Evolutionary conservation across 768 basidiomycete species (phyloP), one percentile per base, ranked within the genome.

Genomic region (Wakefieldia striispora): DNA sequence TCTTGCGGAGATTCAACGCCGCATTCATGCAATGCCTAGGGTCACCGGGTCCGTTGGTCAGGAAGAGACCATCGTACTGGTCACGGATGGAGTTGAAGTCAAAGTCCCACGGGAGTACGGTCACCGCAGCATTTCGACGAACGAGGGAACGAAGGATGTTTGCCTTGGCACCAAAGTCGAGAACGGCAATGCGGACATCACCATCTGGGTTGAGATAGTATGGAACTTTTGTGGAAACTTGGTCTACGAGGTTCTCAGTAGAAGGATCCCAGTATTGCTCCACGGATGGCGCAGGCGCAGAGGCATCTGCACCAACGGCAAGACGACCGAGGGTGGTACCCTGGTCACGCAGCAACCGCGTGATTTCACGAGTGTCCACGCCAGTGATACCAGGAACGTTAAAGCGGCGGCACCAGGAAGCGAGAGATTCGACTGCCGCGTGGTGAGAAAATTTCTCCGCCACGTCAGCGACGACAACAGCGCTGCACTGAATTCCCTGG

Each of bases 111-210:
- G 97, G 97, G 31, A 98, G 74, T 46, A 99, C 95, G 8, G 95
- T 97, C 37, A 98, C 91, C 17, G 88, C 80, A 2, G 93, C 97
- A 49, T 84, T 90, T 36, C 97, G 88, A 57, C 88, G 85, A 56
- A 97, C 85, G 55, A 99, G 84, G 2, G 92, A 83, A 50, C 97
- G 91, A 48, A 92, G 74, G 54, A 99, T 99, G 72, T 99, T 99
- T 43, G 97, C 95, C 70, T 99, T 99, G 51, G 86, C 88, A 51
- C 97, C 97, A 64, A 97, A 98, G 69, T 98, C 97, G 51, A 98
- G 83, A 14, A 99, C 88, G 13, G 94, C 97, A 55, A 99, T 91
- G 64, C 86, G 90, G 60, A 97, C 81, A 55, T 90, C 86, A 21
- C 95, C 95, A 5, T 71, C 72, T 17, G 90, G 83, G 68, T 99